Base-by-base conservation (phyloP, 352 stramenopile genomes). In the Globisporangium apiculatum region DNA sequence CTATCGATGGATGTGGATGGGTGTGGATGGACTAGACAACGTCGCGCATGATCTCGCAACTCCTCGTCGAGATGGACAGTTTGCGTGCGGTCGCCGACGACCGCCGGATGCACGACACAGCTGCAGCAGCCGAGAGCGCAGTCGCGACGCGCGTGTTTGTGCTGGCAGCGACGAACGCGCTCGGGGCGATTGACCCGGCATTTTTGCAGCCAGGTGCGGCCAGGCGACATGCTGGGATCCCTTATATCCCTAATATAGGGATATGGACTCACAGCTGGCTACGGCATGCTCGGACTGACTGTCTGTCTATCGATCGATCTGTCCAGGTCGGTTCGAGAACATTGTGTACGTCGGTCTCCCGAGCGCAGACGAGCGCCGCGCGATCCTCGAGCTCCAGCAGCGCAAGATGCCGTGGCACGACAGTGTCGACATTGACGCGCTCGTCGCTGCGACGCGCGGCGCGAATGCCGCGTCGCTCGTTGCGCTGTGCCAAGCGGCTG, bases 41-140 rank as follows among this genome's bases (percentile, higher is more conserved):
- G 5, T 88, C 81, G 5, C 58, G 82, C 7, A 92, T 95, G 83
- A 92, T 91, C 63, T 95, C 85, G 18, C 85, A 94, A 58, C 55
- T 95, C 15, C 63, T 95, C 4, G 75, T 93, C 51, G 85, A 95
- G 67, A 78, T 95, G 47, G 83, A 95, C 69, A 62, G 71, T 5
- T 52, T 94, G 15, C 85, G 83, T 31, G 75, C 73, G 2, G 59
- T 87, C 7, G 66, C 72, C 1, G 72, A 86, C 45, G 74, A 86
- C 49, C 64, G 4, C 11, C 6, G n/a, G 12, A 15, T 3, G 10
- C 41, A 48, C 12, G 45, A 48, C 6, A 3, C 6, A 15, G 15
- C 45, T 15, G 17, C 45, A 24, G 45, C 15, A 3, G 45, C 5
- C 45, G 8, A 57, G 5, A 51, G 71, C 50, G 56, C 57, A 17